Conservation (phyloP, 2,329 filamentous ascomycete species). For the Penicillium italicum region DNA sequence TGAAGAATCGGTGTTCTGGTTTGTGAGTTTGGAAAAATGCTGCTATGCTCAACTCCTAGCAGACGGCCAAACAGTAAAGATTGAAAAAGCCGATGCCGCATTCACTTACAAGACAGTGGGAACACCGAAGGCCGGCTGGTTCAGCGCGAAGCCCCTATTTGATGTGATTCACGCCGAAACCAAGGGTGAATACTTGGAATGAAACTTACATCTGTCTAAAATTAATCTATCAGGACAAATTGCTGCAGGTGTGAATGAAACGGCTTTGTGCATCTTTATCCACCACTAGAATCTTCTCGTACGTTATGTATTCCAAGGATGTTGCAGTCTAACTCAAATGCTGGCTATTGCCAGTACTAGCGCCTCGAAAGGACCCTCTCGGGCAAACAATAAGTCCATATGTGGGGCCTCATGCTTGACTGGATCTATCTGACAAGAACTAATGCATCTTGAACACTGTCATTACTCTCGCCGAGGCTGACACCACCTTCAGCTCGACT, state of each 20-base stretch:
- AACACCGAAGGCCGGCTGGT: slow-evolving; percentile 60
- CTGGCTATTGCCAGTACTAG: background rate
- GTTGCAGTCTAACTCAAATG: background rate
- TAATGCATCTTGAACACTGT: slow-evolving; percentile 31
- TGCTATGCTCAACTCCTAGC: slow-evolving; percentile 53
- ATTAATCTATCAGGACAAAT: background rate
- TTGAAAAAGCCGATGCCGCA: slow-evolving; percentile 63
- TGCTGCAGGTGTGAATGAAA: background rate
- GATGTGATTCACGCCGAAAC: slow-evolving; percentile 64
- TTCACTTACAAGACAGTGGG: slow-evolving; percentile 67
- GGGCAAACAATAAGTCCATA: background rate
- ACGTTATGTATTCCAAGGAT: background rate
- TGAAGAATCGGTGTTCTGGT: slow-evolving; percentile 54
- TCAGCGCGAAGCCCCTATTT: slow-evolving; percentile 68
- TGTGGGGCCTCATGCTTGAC: background rate
- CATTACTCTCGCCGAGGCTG: slow-evolving; percentile 38
- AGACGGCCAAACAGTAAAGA: slow-evolving; percentile 60
- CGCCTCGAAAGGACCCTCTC: background rate
- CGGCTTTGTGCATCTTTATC: background rate
- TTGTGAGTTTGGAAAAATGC: slow-evolving; percentile 52
- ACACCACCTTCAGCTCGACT: slow-evolving; percentile 25
- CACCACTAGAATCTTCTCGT: background rate
- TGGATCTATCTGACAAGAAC: background rate
- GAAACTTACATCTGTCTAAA: slow-evolving; percentile 8
- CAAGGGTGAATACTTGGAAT: slow-evolving; percentile 53